These are phyloP conservation scores for Cardiosporidium cionae DNA, from an alignment of 169 alveolate species.

Conservation along the genomic window DNA sequence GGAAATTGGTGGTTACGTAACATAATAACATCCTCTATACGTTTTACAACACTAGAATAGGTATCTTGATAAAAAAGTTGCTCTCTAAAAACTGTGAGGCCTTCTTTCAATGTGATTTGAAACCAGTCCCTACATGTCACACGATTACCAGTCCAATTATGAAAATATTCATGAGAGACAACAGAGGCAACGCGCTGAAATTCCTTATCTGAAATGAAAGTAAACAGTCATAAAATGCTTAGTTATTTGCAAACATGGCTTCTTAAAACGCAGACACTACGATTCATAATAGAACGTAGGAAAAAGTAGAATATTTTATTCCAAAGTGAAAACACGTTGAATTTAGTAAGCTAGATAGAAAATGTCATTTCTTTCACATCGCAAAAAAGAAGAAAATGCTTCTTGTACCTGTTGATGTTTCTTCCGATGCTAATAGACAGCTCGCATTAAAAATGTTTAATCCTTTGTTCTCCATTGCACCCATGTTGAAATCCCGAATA, in stretches of 20 bases:
- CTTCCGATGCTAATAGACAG: slow-evolving; percentile 71
- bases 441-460: slow-evolving; percentile 78
- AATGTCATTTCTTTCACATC: too few species aligned
- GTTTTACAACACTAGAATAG: slow-evolving; percentile 60
- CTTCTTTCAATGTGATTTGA: slow-evolving; percentile 67
- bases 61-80: slow-evolving; percentile 65
- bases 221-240: too few species aligned
- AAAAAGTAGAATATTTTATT: too few species aligned
- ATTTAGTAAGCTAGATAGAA: too few species aligned
- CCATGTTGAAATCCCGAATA: slow-evolving; percentile 79
- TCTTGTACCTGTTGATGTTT: slow-evolving; percentile 68
- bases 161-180: slow-evolving; percentile 87
- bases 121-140: slow-evolving; percentile 66
- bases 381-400: too few species aligned
- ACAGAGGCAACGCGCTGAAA: slow-evolving; percentile 70
- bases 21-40: slow-evolving; percentile 67
- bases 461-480: slow-evolving; percentile 89
- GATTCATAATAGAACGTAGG: too few species aligned
- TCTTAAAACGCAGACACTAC: too few species aligned
- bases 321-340: too few species aligned
- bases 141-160: slow-evolving; percentile 87
- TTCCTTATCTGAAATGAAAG: slow-evolving; percentile 61
- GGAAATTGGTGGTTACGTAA: slow-evolving; percentile 67
- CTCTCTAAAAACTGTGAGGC: slow-evolving; percentile 85
- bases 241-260: too few species aligned